Evolutionary conservation across 257 asterid species (phyloP), one percentile per base, ranked within the genome.

Genomic region (Anisodus acutangulus): DNA sequence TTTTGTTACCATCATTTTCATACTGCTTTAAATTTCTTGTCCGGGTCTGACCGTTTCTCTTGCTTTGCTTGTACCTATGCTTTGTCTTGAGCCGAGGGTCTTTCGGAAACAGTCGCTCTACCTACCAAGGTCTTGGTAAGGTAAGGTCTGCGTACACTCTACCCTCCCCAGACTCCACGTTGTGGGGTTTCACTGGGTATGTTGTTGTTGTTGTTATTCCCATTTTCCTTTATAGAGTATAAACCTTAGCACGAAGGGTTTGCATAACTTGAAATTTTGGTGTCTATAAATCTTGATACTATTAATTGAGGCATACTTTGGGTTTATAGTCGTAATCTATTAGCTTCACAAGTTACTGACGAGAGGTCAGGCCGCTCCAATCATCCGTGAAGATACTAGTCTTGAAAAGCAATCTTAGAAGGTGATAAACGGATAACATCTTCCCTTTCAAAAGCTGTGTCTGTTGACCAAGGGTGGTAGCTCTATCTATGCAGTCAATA

Each of bases 401-500:
- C 80, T n/a, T 72, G 80, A 72, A 72, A 47, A 12, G 3, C 60
- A 22, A 41, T 69, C 51, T 37, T 37, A 37, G 13, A 15, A 37
- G 74, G 22, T 67, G 49, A 67, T 13, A n/a, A 74, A 72, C 9
- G 62, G 4, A 58, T 71, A 72, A 45, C 80, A 37, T 37, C 62
- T 31, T 51, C 60, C 62, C 45, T 49, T 74, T 49, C 0, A 49
- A 70, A 68, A 22, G 58, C 81, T 5, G 17, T 6, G 11, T 47
- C 17, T 47, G 59, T 72, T 72, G 41, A n/a, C 10, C n/a, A 5
- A 10, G 9, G 57, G 41, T 8, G 15, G 55, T 70, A 70, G 55
- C 31, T 70, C 78, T 41, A 70, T 41, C 3, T 72, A 70, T 70
- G 79, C 51, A 70, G 15, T 70, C 79, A 70, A 17, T 43, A 70